phyloP scores from a whole-genome alignment of 495 filamentous ascomycete genomes.

The Penicillium samsonianum region DNA sequence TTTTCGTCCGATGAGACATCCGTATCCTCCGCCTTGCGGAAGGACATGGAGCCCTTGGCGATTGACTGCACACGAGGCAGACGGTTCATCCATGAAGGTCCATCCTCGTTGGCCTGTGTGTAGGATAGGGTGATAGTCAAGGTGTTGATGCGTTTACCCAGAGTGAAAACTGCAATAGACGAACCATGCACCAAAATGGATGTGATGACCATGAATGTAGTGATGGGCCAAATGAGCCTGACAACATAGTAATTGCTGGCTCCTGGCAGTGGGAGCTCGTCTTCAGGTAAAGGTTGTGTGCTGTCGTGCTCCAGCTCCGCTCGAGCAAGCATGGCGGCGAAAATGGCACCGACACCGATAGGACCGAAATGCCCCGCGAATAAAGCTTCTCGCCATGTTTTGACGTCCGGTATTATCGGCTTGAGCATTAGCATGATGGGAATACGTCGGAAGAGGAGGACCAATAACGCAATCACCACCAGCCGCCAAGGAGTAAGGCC shows the following conservation, averaged over 20 bases:
- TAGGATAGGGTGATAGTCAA: slow-evolving; percentile 94
- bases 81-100: slow-evolving; percentile 91
- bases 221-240: slow-evolving; percentile 91
- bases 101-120: slow-evolving; percentile 84
- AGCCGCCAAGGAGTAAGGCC: slow-evolving; percentile 85
- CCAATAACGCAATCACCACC: slow-evolving; percentile 83
- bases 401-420: slow-evolving; percentile 92
- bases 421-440: slow-evolving; percentile 93
- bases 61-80: slow-evolving; percentile 83
- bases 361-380: slow-evolving; percentile 99
- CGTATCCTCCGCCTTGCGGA: slow-evolving; percentile 58
- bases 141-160: slow-evolving; percentile 98
- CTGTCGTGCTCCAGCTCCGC: slow-evolving; percentile 77
- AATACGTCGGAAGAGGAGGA: slow-evolving; percentile 94
- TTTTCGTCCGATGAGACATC: slow-evolving; percentile 62
- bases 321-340: slow-evolving; percentile 86
- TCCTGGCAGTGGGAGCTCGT: slow-evolving; percentile 54
- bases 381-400: slow-evolving; percentile 96
- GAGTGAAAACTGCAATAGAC: slow-evolving; percentile 95
- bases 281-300: slow-evolving; percentile 70
- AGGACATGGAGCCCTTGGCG: slow-evolving; percentile 80
- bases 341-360: slow-evolving; percentile 96
- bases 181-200: slow-evolving; percentile 97
- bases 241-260: slow-evolving; percentile 67
- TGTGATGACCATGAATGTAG: slow-evolving; percentile 87